A percentile compares a stretch with the other conserved stretches of the same genome.
These are phyloP conservation scores for Chimonanthus praecox DNA, from an alignment of 164 flowering plant genomes.

Conservation along the genomic window DNA sequence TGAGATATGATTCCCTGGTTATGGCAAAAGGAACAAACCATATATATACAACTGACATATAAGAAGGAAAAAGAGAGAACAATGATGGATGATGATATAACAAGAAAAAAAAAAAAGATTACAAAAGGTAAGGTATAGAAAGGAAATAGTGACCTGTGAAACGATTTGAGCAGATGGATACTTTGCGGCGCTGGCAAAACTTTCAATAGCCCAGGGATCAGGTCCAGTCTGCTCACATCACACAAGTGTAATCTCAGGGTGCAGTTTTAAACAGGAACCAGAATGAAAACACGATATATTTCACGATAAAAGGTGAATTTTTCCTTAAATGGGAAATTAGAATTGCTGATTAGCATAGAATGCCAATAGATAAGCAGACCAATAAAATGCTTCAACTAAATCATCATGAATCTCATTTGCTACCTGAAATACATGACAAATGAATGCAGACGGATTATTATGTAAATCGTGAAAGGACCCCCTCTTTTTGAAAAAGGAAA, in stretches of 20 bases:
- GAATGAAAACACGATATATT: background rate
- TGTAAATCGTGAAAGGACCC: background rate
- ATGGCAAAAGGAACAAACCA: too few relatives aligned
- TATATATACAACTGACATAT: too few relatives aligned
- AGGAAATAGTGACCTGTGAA: constrained; percentile 54
- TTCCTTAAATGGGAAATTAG: background rate
- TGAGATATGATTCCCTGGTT: too few relatives aligned
- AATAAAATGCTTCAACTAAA: background rate
- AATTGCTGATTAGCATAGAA: background rate
- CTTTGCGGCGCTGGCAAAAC: constrained; percentile 71
- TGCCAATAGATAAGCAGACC: background rate
- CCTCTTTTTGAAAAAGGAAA: too few relatives aligned
- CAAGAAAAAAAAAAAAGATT: background rate
- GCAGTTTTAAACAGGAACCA: background rate
- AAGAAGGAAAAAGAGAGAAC: too few relatives aligned
- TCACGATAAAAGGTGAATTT: background rate
- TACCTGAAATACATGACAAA: background rate
- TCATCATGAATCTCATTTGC: background rate
- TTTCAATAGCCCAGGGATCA: constrained; percentile 84
- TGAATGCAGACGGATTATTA: background rate
- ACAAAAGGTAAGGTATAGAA: background rate
- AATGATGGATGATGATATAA: too few relatives aligned
- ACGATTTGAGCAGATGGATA: constrained; percentile 79
- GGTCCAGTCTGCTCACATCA: constrained; percentile 70
- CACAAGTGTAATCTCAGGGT: constrained; percentile 8